Conservation (phyloP, 2,329 filamentous ascomycete genomes). For the Talaromyces sp. region DNA sequence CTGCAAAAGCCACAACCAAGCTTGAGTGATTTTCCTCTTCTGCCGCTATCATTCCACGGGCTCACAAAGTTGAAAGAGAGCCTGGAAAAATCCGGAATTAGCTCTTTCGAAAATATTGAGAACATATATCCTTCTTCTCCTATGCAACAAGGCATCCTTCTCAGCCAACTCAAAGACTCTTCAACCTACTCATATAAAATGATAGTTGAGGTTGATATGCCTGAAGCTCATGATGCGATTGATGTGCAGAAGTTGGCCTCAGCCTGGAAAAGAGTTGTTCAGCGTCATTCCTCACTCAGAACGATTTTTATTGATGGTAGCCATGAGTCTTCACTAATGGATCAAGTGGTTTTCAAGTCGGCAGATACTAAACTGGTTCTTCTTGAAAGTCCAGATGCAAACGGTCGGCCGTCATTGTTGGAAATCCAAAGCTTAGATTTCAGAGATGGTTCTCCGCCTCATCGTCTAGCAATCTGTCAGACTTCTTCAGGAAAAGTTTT, state of each 20-base stretch:
- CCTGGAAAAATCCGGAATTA: conserved; percentile 3
- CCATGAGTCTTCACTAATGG: conserved; percentile 11
- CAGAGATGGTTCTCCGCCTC: conserved; percentile 24
- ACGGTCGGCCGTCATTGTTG: background rate
- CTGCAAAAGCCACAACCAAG: background rate
- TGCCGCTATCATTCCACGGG: conserved; percentile 14
- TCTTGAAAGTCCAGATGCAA: background rate
- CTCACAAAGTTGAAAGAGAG: conserved; percentile 6
- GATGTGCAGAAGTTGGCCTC: conserved; percentile 10
- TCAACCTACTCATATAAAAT: conserved; percentile 14
- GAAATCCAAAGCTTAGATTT: conserved; percentile 1
- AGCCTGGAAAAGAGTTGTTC: conserved; percentile 15
- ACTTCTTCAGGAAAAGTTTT: conserved; percentile 24
- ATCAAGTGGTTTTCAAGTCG: conserved; percentile 11
- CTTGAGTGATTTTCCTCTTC: conserved; percentile 17
- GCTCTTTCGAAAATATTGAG: conserved; percentile 16
- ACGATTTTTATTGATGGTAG: conserved; percentile 12
- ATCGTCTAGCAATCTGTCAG: conserved; percentile 33
- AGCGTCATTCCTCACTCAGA: conserved; percentile 13
- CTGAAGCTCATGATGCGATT: conserved; percentile 4
- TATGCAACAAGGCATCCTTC: conserved; percentile 20
- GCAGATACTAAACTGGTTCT: background rate
- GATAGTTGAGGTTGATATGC: conserved; percentile 13
- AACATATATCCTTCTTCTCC: conserved; percentile 20
- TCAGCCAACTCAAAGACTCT: conserved; percentile 18